phyloP scores from a whole-genome alignment of 1,139 yeast species.

The Eremothecium cymbalariae region DNA sequence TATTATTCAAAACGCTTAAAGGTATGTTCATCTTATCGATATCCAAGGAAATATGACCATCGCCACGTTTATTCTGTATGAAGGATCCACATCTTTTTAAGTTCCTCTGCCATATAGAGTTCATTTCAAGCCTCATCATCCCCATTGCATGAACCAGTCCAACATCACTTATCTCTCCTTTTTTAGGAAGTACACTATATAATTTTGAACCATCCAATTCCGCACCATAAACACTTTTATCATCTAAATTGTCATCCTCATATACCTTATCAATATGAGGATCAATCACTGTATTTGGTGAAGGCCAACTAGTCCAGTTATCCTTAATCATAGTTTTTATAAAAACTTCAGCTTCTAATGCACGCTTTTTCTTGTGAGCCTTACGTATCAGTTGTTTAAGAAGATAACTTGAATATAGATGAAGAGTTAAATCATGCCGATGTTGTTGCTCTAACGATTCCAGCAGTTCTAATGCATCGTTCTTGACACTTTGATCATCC shows the following conservation, averaged over 20 bases:
- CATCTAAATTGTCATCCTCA: constrained; percentile 18
- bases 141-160: constrained; percentile 22
- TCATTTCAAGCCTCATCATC: constrained; percentile 24
- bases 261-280: constrained; percentile 23
- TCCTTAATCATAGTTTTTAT: constrained; percentile 25
- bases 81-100: constrained; percentile 16
- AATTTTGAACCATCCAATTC: constrained; percentile 2
- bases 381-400: constrained; percentile 21
- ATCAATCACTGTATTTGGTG: constrained; percentile 22
- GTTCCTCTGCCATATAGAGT: constrained; percentile 25
- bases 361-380: constrained; percentile 24
- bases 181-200: constrained; percentile 1
- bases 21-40: constrained; percentile 23
- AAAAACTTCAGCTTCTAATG: constrained; percentile 22
- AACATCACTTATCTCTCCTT: constrained; percentile 21
- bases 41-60: constrained; percentile 18
- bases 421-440: constrained; percentile 26
- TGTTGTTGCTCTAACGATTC: constrained; percentile 26
- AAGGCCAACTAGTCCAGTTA: constrained; percentile 32
- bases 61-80: background rate
- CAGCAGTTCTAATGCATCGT: constrained; percentile 24
- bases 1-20: constrained; percentile 12
- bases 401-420: constrained; percentile 28
- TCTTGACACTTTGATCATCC: constrained; percentile 14
- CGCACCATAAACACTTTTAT: constrained; percentile 1